Conservation (phyloP, 805 yeast species). For the Candida sonorensis region DNA sequence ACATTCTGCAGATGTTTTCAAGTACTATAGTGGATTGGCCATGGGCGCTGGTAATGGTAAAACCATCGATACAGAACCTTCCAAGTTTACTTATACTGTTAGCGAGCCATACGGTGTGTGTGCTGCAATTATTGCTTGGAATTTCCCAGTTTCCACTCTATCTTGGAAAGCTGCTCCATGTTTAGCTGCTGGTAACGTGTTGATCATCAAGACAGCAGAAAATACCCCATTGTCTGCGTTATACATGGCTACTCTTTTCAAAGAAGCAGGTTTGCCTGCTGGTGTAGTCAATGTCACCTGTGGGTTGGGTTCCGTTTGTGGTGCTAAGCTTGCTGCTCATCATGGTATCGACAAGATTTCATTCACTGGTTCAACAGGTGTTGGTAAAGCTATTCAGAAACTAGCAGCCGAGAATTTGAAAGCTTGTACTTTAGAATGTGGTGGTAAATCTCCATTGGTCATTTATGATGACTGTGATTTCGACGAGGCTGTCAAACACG, state of each 20-base stretch:
- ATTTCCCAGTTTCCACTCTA: slow-evolving; percentile 63
- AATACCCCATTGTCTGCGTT: slow-evolving; percentile 63
- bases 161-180: slow-evolving; percentile 68
- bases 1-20: slow-evolving; percentile 48
- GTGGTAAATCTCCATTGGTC: slow-evolving; percentile 93
- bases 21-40: slow-evolving; percentile 71
- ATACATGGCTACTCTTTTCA: slow-evolving; percentile 43
- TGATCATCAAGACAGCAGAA: slow-evolving; percentile 59
- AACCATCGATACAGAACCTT: slow-evolving; percentile 51
- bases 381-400: slow-evolving; percentile 76
- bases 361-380: slow-evolving; percentile 62
- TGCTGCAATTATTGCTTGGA: slow-evolving; percentile 70
- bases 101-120: slow-evolving; percentile 65
- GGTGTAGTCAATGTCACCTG: slow-evolving; percentile 59
- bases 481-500: slow-evolving; percentile 66
- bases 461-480: slow-evolving; percentile 82
- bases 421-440: slow-evolving; percentile 89
- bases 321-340: slow-evolving; percentile 52
- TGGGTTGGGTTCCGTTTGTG: slow-evolving; percentile 57
- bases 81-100: slow-evolving; percentile 55
- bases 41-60: slow-evolving; percentile 57
- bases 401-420: slow-evolving; percentile 79
- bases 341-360: slow-evolving; percentile 56
- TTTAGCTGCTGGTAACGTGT: slow-evolving; percentile 58
- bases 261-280: slow-evolving; percentile 56